Conservation (phyloP, 805 yeast species). For the Naumovozyma castellii region DNA sequence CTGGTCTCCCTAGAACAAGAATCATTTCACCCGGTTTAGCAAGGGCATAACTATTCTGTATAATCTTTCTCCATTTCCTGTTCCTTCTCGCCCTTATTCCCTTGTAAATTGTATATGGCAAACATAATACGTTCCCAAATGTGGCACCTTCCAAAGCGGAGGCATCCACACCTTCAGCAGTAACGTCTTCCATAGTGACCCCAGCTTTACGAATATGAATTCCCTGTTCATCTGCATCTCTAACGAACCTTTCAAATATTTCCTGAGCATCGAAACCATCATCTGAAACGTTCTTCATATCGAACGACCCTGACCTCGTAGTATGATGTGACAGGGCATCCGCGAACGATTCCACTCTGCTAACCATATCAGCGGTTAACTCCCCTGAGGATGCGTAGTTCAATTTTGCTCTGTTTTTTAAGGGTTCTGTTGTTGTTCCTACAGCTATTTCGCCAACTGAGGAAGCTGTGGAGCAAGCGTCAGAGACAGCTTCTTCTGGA, state of each 20-base stretch:
- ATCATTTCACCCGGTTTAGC: conserved; percentile 55
- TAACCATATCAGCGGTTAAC: conserved; percentile 3
- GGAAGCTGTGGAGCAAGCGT: too few relatives aligned
- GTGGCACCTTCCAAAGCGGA: conserved; percentile 28
- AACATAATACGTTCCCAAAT: conserved; percentile 24
- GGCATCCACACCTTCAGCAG: conserved; percentile 30
- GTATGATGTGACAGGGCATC: conserved; percentile 13
- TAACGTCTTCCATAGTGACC: conserved; percentile 29
- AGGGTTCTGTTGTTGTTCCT: background rate
- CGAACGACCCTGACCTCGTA: conserved; percentile 8
- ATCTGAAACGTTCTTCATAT: conserved; percentile 12
- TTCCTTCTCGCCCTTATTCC: conserved; percentile 17
- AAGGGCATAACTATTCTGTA: conserved; percentile 33
- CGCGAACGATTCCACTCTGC: conserved; percentile 14
- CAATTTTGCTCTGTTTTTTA: background rate
- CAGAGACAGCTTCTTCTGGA: too few relatives aligned
- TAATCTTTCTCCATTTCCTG: conserved; percentile 27
- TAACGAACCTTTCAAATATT: conserved; percentile 27
- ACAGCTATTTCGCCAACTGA: background rate
- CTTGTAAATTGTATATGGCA: conserved; percentile 14
- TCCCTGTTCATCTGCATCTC: conserved; percentile 34
- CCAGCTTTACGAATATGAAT: conserved; percentile 33
- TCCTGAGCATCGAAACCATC: conserved; percentile 7
- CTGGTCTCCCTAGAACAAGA: conserved; percentile 58
- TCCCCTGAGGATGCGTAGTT: background rate